A percentile compares a stretch with the other conserved stretches of the same genome.
Conservation (phyloP, 768 basidiomycete genomes). For the Tylopilus felleus region DNA sequence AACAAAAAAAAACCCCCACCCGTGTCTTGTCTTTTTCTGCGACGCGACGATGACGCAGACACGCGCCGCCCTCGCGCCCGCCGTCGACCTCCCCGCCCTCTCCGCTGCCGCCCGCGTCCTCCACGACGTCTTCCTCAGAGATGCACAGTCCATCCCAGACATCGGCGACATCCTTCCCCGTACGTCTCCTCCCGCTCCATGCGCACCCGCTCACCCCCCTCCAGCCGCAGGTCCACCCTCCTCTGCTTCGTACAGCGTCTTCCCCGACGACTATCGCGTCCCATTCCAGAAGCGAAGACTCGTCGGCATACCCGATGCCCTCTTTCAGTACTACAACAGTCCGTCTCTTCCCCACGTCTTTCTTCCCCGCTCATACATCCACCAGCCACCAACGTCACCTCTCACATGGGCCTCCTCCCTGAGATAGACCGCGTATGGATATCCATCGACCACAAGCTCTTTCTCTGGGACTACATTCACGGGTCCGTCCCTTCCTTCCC, state of each 20-base stretch:
- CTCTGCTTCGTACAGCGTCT: conserved; percentile 76
- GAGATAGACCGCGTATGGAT: conserved; percentile 96
- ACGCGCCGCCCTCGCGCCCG: conserved; percentile 13
- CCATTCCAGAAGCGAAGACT: conserved; percentile 79
- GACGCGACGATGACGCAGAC: conserved; percentile 17
- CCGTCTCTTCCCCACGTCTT: conserved; percentile 21
- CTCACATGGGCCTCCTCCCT: conserved; percentile 88
- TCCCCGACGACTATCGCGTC: conserved; percentile 72
- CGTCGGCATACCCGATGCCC: conserved; percentile 70
- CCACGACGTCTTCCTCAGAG: conserved; percentile 67
- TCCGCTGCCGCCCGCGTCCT: conserved; percentile 65
- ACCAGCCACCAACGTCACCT: conserved; percentile 62
- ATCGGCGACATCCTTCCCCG: conserved; percentile 66
- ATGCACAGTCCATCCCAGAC: conserved; percentile 73
- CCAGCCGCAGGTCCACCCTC: conserved; percentile 61
- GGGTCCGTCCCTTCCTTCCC: conserved; percentile 53
- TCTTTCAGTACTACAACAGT: conserved; percentile 81
- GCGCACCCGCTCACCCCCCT: conserved; percentile 7
- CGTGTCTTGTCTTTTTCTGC: neutral
- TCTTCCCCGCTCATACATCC: conserved; percentile 13
- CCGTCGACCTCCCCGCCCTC: conserved; percentile 59
- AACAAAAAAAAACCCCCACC: too few species aligned
- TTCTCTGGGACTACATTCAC: conserved; percentile 95
- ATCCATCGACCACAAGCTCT: conserved; percentile 88
- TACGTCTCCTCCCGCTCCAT: conserved; percentile 21